Conservation (phyloP, 225 moss, liverwort and hornwort species). For the Rhytidiadelphus loreus region DNA sequence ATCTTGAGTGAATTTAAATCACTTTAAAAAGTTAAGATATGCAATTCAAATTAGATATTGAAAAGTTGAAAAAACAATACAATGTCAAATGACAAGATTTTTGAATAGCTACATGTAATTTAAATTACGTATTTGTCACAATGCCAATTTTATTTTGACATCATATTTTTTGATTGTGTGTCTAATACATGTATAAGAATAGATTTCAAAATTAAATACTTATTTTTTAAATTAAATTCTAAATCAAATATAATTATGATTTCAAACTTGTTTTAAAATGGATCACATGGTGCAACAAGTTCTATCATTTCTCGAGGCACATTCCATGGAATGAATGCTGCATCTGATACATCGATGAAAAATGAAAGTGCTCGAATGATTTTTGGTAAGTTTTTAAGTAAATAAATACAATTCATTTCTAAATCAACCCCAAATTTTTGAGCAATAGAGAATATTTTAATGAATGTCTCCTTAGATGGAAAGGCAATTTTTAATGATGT, state of each 20-base stretch:
- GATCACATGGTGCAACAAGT: conserved; percentile 62
- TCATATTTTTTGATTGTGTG: neutral
- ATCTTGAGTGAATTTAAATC: neutral
- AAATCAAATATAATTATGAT: neutral
- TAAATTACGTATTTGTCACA: rapidly evolving
- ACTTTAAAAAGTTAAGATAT: neutral
- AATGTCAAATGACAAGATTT: neutral
- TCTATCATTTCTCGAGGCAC: conserved; percentile 63
- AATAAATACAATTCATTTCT: conserved; percentile 56
- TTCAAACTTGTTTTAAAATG: conserved; percentile 8
- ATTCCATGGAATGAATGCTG: conserved; percentile 30
- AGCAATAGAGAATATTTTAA: conserved; percentile 42
- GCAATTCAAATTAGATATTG: neutral
- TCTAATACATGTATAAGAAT: neutral
- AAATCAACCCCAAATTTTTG: conserved; percentile 64
- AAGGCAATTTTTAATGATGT: conserved; percentile 33
- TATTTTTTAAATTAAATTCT: neutral
- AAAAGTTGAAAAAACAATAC: rapidly evolving
- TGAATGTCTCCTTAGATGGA: conserved; percentile 52
- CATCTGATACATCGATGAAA: conserved; percentile 27
- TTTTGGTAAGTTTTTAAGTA: conserved; percentile 54
- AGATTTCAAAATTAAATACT: neutral
- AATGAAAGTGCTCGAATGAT: conserved; percentile 42
- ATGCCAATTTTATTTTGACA: neutral
- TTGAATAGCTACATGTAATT: neutral